Percentiles rank a stretch among this genome's conserved stretches.
These are phyloP conservation scores for Serendipita sp. DNA, from an alignment of 768 basidiomycete genomes.

Conservation along the genomic window DNA sequence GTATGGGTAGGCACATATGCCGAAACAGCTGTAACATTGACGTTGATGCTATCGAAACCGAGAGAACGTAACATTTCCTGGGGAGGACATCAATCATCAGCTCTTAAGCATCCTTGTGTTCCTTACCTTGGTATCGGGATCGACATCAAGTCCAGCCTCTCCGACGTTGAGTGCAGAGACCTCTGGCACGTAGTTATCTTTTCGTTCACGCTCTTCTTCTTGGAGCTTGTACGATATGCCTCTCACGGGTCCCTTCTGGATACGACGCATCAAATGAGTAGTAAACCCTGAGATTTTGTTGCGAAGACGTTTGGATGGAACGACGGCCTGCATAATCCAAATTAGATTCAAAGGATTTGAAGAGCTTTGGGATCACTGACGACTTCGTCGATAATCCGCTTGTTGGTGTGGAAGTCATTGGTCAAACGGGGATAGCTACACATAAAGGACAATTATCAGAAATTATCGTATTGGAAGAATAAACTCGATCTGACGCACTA, in stretches of 20 bases:
- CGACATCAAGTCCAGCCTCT: slow-evolving; percentile 61
- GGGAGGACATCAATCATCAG: neutral
- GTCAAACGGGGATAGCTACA: slow-evolving; percentile 93
- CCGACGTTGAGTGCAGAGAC: slow-evolving; percentile 84
- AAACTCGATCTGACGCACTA: slow-evolving; percentile 44
- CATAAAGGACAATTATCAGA: neutral
- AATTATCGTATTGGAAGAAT: neutral
- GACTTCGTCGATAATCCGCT: slow-evolving; percentile 95
- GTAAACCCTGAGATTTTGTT: slow-evolving; percentile 99
- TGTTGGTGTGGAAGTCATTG: slow-evolving; percentile 99
- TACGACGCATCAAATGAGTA: slow-evolving; percentile 99
- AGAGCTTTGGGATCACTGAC: slow-evolving; percentile 29
- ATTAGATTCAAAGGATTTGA: neutral
- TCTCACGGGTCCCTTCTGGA: slow-evolving; percentile 92
- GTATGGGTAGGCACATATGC: slow-evolving; percentile 45
- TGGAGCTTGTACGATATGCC: slow-evolving; percentile 99
- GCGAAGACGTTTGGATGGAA: slow-evolving; percentile 95
- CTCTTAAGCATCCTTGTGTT: neutral
- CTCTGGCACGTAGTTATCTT: slow-evolving; percentile 99
- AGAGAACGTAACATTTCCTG: slow-evolving; percentile 79
- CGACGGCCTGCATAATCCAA: slow-evolving; percentile 43
- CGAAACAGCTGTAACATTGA: slow-evolving; percentile 54
- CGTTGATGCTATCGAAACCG: slow-evolving; percentile 86
- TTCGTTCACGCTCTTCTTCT: slow-evolving; percentile 97
- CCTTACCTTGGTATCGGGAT: slow-evolving; percentile 81